phyloP scores from a whole-genome alignment of 257 asterid species.

The Cynanchum wilfordii region DNA sequence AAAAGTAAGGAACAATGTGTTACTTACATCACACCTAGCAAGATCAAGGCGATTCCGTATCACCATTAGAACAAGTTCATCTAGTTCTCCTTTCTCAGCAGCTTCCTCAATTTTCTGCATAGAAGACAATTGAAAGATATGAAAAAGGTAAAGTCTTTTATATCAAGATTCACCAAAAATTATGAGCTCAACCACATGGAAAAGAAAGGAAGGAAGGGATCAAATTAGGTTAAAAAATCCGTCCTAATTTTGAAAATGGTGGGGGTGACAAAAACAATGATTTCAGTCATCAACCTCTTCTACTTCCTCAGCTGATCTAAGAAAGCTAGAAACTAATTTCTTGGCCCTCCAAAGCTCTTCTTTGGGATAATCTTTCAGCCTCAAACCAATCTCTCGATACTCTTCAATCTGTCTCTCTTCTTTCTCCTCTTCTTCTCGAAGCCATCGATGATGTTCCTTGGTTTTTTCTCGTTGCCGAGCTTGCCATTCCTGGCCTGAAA shows the following conservation, averaged over 20 bases:
- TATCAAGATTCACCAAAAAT: not conserved
- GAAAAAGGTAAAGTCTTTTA: slow-evolving; percentile 1
- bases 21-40: slow-evolving; percentile 91
- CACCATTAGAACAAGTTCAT: slow-evolving; percentile 76
- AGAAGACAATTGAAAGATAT: slow-evolving; percentile 11
- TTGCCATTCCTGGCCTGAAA: slow-evolving; percentile 85
- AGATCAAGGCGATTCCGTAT: slow-evolving; percentile 95
- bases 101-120: slow-evolving; percentile 95
- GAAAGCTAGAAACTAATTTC: slow-evolving; percentile 82
- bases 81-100: slow-evolving; percentile 88
- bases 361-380: slow-evolving; percentile 60
- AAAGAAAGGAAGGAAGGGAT: not conserved
- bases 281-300: slow-evolving; percentile 58
- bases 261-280: too few species aligned
- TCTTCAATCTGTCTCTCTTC: slow-evolving; percentile 81
- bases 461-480: slow-evolving; percentile 87
- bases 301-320: slow-evolving; percentile 85
- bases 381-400: slow-evolving; percentile 65
- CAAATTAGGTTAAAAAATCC: too few species aligned
- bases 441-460: slow-evolving; percentile 58
- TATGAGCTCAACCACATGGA: not conserved
- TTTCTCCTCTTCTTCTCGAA: slow-evolving; percentile 71
- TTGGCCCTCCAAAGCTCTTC: slow-evolving; percentile 72
- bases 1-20: slow-evolving; percentile 7
- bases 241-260: too few species aligned